Evolutionary conservation across 108 stramenopile species (phyloP), one percentile per base, ranked within the genome.

Genomic region (Fragilariopsis cylindrus): DNA sequence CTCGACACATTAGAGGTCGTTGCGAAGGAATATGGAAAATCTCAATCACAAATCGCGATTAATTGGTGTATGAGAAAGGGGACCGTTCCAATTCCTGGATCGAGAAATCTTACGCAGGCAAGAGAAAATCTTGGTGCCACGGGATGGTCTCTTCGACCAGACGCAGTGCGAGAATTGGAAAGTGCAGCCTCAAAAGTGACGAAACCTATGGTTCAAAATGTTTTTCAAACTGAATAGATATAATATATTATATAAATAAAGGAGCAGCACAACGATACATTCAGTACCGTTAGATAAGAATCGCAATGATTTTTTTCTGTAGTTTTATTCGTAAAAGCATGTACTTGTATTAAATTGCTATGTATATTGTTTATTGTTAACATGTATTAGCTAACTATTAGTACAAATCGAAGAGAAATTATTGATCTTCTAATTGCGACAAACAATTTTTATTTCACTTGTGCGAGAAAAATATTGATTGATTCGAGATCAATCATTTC

Each of bases 1-100:
- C 77, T 94, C 44, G 64, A 70, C 30, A 90, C 91, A 15, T 73
- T 96, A 21, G 71, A 82, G 45, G 92, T 80, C 43, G 76, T 96
- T 13, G 92, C 90, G 13, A 71, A 76, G 42, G 89, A 89, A 39
- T 81, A 83, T 60, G 83, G 78, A 15, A 94, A 92, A 62, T 85
- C 89, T 7, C 86, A 82, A 72, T 80, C 91, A 12, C 95, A 96
- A 83, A 89, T 96, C 7, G 95, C 93, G 30, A 91, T 96, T 62
- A 96, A 96, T 72, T 96, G 95, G 95, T 87, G 87, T n/a, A 83
- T 92, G 43, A 85, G 88, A 75, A 93, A 94, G 72, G 92, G 90
- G 7, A 90, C 90, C 1, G 89, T 96, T 7, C 95, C 95, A 4
- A 92, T 96, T 49, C 88, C 91, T 21, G 95, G 95, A 7, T 84